phyloP scores from a whole-genome alignment of 108 stramenopile species.

The Epithemia pelagica region DNA sequence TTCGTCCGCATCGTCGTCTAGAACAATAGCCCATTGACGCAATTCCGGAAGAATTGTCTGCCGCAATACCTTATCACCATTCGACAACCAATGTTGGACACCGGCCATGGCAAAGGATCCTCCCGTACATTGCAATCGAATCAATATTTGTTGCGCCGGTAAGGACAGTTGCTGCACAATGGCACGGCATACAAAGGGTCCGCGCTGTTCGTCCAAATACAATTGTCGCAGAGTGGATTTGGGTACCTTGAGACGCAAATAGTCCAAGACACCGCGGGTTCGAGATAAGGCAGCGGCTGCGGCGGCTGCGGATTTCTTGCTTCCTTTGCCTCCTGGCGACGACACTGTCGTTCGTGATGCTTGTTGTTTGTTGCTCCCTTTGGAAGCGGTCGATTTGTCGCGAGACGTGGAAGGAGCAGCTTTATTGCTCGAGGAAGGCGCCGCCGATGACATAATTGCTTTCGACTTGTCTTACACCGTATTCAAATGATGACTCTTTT shows the following conservation, averaged over 20 bases:
- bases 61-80: neutral
- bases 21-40: slow-evolving; percentile 39
- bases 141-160: slow-evolving; percentile 35
- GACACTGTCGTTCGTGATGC: too few species aligned
- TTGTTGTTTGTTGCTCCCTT: too few species aligned
- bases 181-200: slow-evolving; percentile 43
- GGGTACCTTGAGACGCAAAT: slow-evolving; percentile 24
- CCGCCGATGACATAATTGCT: too few species aligned
- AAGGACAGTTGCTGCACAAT: slow-evolving; percentile 40
- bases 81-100: slow-evolving; percentile 25
- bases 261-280: slow-evolving; percentile 37
- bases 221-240: slow-evolving; percentile 21
- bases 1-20: neutral
- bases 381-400: too few species aligned
- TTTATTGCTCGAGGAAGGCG: too few species aligned
- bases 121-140: slow-evolving; percentile 41
- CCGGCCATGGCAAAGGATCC: slow-evolving; percentile 31
- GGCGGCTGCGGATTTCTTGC: neutral
- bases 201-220: slow-evolving; percentile 37
- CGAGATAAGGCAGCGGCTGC: neutral
- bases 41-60: slow-evolving; percentile 22
- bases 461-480: too few species aligned
- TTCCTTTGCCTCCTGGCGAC: too few species aligned
- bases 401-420: too few species aligned
- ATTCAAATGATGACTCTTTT: too few species aligned